These are phyloP conservation scores for Cytidiella melzeri DNA, from an alignment of 768 basidiomycete genomes.

Conservation along the genomic window DNA sequence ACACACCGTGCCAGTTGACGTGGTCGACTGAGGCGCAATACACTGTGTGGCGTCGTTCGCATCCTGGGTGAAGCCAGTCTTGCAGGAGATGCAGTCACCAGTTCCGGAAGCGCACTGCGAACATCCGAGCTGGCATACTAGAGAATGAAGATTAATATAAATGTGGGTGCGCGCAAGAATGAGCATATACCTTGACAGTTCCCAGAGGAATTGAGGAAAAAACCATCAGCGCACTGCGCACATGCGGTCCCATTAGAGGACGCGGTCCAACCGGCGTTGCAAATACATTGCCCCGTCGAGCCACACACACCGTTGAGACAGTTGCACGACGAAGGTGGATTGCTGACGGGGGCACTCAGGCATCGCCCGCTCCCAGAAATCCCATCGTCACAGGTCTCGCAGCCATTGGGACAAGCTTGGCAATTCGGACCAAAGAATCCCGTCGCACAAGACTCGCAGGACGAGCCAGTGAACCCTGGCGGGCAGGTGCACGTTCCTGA, in stretches of 20 bases:
- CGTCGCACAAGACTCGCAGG: conserved; percentile 70
- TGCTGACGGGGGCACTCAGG: conserved; percentile 40
- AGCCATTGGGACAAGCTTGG: conserved; percentile 61
- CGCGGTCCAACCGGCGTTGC: conserved; percentile 71
- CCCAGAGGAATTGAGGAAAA: conserved; percentile 63
- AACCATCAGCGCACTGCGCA: conserved; percentile 67
- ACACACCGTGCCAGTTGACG: conserved; percentile 49
- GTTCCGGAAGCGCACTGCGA: conserved; percentile 57
- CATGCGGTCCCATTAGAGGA: conserved; percentile 71
- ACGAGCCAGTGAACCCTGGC: conserved; percentile 67
- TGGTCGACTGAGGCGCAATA: conserved; percentile 42
- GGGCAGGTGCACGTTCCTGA: conserved; percentile 69
- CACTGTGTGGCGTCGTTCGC: conserved; percentile 65
- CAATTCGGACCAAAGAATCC: conserved; percentile 77
- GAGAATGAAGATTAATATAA: background rate
- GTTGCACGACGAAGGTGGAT: conserved; percentile 64
- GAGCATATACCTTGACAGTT: conserved; percentile 60
- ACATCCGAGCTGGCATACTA: conserved; percentile 74
- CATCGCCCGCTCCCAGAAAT: conserved; percentile 75
- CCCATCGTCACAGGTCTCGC: conserved; percentile 71
- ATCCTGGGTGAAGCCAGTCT: conserved; percentile 60
- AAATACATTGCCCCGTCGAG: conserved; percentile 61
- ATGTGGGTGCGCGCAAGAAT: background rate
- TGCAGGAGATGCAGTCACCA: conserved; percentile 70
- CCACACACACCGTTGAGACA: conserved; percentile 79